Evolutionary conservation across 2,329 filamentous ascomycete genomes (phyloP).

Genomic region (Coccinonectria pachysandricola): DNA sequence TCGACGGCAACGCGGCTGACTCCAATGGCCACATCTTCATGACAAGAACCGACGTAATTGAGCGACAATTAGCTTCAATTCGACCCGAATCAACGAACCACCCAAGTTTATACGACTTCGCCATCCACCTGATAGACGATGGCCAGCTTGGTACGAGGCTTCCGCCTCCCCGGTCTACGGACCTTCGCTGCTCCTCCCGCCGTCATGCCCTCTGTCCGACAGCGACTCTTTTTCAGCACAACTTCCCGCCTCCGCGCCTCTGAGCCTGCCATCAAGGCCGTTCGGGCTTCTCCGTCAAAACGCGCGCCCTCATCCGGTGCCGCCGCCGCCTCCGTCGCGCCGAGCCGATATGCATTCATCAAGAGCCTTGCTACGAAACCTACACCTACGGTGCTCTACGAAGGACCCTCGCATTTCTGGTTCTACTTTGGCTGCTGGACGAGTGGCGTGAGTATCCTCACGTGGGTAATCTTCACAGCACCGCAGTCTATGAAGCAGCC

Average conservation of each 20-base stretch:
- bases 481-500: slow-evolving; percentile 27
- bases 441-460: slow-evolving; percentile 34
- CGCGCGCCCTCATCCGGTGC: slow-evolving; percentile 3
- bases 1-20: slow-evolving; percentile 1
- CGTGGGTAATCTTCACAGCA: slow-evolving; percentile 26
- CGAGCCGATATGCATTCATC: slow-evolving; percentile 35
- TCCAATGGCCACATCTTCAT: slow-evolving; percentile 6
- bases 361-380: slow-evolving; percentile 45
- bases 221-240: slow-evolving; percentile 22
- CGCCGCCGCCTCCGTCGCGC: slow-evolving; percentile 10
- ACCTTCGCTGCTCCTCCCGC: slow-evolving; percentile 14
- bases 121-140: no score
- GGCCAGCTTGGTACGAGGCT: slow-evolving; percentile 23
- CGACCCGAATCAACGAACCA: no score
- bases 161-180: slow-evolving; percentile 19
- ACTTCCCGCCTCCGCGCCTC: slow-evolving; percentile 11
- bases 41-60: slow-evolving; percentile 4
- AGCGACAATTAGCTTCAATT: no score
- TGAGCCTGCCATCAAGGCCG: slow-evolving; percentile 8
- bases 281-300: slow-evolving; percentile 7
- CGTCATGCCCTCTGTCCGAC: slow-evolving; percentile 12
- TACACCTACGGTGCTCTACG: slow-evolving; percentile 51
- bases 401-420: slow-evolving; percentile 52
- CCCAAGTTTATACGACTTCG: no score
- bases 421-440: slow-evolving; percentile 52